phyloP scores from a whole-genome alignment of 768 basidiomycete species.

The Hypholoma fasciculare region DNA sequence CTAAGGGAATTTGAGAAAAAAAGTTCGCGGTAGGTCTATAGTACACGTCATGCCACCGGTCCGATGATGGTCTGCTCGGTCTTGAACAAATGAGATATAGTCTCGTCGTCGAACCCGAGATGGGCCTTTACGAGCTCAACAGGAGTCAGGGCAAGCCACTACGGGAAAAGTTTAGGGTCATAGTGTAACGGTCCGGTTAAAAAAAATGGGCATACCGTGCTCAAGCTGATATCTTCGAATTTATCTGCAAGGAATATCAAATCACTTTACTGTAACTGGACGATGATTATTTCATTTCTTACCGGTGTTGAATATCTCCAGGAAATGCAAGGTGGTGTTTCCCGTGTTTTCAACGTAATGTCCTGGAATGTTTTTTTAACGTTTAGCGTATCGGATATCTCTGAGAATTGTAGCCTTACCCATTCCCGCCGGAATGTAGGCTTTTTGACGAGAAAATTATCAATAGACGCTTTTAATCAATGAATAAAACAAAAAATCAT shows the following conservation, averaged over 20 bases:
- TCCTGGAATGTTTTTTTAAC: slow-evolving; percentile 35
- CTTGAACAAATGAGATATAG: slow-evolving; percentile 48
- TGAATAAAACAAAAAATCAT: not conserved
- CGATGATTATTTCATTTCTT: slow-evolving; percentile 11
- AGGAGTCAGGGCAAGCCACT: slow-evolving; percentile 62
- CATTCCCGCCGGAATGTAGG: slow-evolving; percentile 57
- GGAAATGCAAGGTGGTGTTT: slow-evolving; percentile 54
- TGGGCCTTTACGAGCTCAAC: slow-evolving; percentile 60
- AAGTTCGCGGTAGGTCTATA: too few species aligned
- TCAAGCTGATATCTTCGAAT: slow-evolving; percentile 55
- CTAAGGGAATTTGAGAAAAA: too few species aligned
- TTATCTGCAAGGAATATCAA: slow-evolving; percentile 27
- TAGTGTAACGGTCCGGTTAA: not conserved
- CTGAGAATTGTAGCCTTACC: slow-evolving; percentile 30
- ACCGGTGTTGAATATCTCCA: slow-evolving; percentile 63
- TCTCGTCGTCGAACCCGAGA: slow-evolving; percentile 50
- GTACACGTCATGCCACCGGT: slow-evolving; percentile 13
- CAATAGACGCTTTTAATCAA: slow-evolving; percentile 12
- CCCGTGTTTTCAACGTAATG: slow-evolving; percentile 72
- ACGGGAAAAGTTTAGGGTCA: slow-evolving; percentile 5
- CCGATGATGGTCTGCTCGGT: slow-evolving; percentile 38
- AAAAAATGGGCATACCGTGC: slow-evolving; percentile 16
- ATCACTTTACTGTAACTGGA: not conserved
- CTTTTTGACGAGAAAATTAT: slow-evolving; percentile 20
- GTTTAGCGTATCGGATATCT: not conserved